Conservation (phyloP, 2,329 filamentous ascomycete species). For the Beauveria caledonica region DNA sequence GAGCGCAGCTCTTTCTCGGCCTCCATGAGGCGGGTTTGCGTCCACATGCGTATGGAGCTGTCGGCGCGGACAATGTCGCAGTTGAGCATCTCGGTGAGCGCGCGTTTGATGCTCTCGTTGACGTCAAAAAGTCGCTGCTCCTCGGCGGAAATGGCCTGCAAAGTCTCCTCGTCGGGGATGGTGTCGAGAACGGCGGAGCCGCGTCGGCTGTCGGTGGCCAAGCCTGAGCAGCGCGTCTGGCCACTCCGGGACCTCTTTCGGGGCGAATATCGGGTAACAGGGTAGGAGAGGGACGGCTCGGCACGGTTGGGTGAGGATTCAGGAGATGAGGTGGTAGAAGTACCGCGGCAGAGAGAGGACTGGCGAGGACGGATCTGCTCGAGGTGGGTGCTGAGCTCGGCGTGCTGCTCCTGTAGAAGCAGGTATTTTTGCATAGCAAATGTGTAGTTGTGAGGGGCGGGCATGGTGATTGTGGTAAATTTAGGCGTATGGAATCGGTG, state of each 20-base stretch:
- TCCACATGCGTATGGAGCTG: conserved; percentile 46
- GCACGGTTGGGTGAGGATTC: conserved; percentile 52
- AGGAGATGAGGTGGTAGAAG: conserved; percentile 34
- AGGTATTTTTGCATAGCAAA: conserved; percentile 47
- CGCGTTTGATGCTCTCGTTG: conserved; percentile 54
- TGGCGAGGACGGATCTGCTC: conserved; percentile 40
- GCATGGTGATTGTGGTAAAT: conserved; percentile 20
- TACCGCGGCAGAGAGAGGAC: conserved; percentile 22
- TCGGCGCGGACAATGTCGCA: conserved; percentile 47
- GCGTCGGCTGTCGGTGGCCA: conserved; percentile 20
- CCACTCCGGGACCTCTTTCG: conserved; percentile 22
- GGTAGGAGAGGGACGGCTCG: conserved; percentile 40
- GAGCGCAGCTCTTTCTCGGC: conserved; percentile 51
- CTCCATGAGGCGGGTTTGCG: conserved; percentile 51
- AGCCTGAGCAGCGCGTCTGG: conserved; percentile 26
- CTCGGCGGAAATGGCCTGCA: conserved; percentile 41
- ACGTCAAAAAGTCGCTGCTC: conserved; percentile 47
- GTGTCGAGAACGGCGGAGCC: conserved; percentile 26
- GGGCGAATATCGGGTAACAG: conserved; percentile 35
- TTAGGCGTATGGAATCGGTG: conserved; percentile 15
- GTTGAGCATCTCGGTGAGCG: conserved; percentile 53
- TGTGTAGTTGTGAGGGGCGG: conserved; percentile 28
- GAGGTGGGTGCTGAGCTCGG: conserved; percentile 43
- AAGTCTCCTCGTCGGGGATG: conserved; percentile 38
- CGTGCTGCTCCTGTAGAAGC: conserved; percentile 45